Evolutionary conservation across 495 filamentous ascomycete genomes (phyloP), one percentile per base, ranked within the genome.

Genomic region (Stereocaulon alpinum): DNA sequence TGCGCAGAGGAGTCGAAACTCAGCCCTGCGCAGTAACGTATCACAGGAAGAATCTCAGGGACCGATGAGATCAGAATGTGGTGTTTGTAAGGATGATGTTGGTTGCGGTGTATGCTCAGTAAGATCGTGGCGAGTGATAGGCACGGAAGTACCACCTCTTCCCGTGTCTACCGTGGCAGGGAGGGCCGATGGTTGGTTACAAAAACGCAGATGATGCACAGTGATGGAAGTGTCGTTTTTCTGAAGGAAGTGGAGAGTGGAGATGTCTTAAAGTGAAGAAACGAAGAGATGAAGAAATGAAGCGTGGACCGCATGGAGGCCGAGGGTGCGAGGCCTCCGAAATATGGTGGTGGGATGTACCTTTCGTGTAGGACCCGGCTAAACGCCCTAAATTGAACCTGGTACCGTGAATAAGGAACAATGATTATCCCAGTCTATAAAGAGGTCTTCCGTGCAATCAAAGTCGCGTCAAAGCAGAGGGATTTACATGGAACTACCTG

Each of bases 1-100:
- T 41, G 34, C 40, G n/a, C n/a, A 44, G 57, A 50, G 20, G 47
- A 52, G 40, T 32, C 47, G 37, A 59, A 55, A 59, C 17, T 43
- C 47, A 41, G 47, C 45, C 47, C 27, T 44, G 48, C 57, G 40
- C 10, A 41, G n/a, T 6, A 41, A 22, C 9, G 22, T 30, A 20
- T 14, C 15, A 29, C 24, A 58, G 17, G 34, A 49, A 58, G 4
- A 15, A 41, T 51, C 17, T 30, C 7, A 52, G n/a, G 27, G 40
- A 34, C 27, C 5, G 37, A 50, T 52, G 47, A 52, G 24, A 44
- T 59, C 57, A 52, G 47, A 59, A 22, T 15, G 42, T 41, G 47
- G 47, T 43, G 24, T 34, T 42, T 3, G 37, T 37, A 3, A 59
- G 47, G 47, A 34, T 51, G 45, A 34, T 30, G 37, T 50, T 42